A percentile compares a stretch with the other conserved stretches of the same genome.
Conservation (phyloP, 306 rosid species). For the Corylus americana region DNA sequence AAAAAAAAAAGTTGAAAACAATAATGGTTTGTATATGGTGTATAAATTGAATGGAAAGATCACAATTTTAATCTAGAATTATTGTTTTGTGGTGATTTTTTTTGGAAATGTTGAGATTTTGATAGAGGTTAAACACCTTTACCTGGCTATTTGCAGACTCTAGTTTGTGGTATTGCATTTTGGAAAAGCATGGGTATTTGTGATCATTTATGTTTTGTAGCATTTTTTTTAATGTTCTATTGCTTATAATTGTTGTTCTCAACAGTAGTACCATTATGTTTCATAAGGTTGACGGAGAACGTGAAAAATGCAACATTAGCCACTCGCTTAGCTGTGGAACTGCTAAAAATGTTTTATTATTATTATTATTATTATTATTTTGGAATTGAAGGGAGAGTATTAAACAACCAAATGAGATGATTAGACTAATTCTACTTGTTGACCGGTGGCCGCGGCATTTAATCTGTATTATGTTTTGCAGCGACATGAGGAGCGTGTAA, state of each 20-base stretch:
- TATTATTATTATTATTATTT: background rate
- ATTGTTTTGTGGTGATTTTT: background rate
- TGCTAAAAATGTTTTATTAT: background rate
- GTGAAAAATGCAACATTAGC: background rate
- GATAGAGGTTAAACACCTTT: background rate
- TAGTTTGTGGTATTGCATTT: background rate
- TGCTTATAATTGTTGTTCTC: background rate
- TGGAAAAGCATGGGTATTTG: background rate
- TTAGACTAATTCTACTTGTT: too few relatives aligned
- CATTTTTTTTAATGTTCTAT: background rate
- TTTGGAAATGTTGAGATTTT: background rate
- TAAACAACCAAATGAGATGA: background rate
- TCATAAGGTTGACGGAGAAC: background rate
- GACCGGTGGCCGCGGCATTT: background rate
- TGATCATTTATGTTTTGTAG: background rate
- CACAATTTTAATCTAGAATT: background rate
- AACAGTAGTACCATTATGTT: background rate
- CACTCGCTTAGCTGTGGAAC: background rate
- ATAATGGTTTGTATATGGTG: background rate
- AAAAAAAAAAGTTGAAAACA: background rate
- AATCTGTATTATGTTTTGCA: slow-evolving; percentile 35
- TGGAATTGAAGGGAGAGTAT: background rate
- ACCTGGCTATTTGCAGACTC: background rate
- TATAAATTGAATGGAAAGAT: background rate
- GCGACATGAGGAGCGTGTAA: slow-evolving; percentile 95